These are phyloP conservation scores for Hibiscus trionum DNA, from an alignment of 345 rosid genomes.

Conservation along the genomic window DNA sequence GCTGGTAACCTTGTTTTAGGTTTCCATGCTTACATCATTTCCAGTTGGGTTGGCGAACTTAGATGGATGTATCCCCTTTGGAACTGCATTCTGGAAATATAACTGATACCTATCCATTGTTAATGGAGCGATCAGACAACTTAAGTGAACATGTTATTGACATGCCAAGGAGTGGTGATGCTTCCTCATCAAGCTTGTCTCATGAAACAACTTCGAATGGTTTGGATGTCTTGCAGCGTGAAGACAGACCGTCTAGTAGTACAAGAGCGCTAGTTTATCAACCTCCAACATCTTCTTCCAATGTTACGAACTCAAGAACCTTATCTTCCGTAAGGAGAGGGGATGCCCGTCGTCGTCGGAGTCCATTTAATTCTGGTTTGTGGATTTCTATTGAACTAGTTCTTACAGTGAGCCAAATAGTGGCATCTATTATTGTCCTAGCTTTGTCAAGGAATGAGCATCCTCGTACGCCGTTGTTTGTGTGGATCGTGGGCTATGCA, in stretches of 20 bases:
- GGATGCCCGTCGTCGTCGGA: slow-evolving; percentile 64
- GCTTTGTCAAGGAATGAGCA: slow-evolving; percentile 72
- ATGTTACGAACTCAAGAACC: slow-evolving; percentile 45
- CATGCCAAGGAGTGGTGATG: slow-evolving; percentile 39
- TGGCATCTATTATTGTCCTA: slow-evolving; percentile 72
- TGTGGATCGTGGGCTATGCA: slow-evolving; percentile 91
- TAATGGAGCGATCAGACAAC: slow-evolving; percentile 68
- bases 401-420: slow-evolving; percentile 79
- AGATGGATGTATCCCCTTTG: slow-evolving; percentile 72
- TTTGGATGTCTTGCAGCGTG: slow-evolving; percentile 42
- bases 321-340: slow-evolving; percentile 44
- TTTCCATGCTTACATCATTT: slow-evolving; percentile 39
- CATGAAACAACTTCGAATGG: slow-evolving; percentile 49
- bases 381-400: slow-evolving; percentile 85
- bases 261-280: slow-evolving; percentile 31
- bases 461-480: slow-evolving; percentile 66
- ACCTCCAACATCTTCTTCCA: slow-evolving; percentile 39
- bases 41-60: slow-evolving; percentile 29
- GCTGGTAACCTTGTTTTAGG: slow-evolving; percentile 10
- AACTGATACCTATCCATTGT: slow-evolving; percentile 39
- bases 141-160: slow-evolving; percentile 56
- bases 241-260: slow-evolving; percentile 41
- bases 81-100: slow-evolving; percentile 39
- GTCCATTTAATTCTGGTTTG: slow-evolving; percentile 85
- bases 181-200: slow-evolving; percentile 35